Conservation (phyloP, 2,329 filamentous ascomycete species). For the Trichoderma pleuroti region DNA sequence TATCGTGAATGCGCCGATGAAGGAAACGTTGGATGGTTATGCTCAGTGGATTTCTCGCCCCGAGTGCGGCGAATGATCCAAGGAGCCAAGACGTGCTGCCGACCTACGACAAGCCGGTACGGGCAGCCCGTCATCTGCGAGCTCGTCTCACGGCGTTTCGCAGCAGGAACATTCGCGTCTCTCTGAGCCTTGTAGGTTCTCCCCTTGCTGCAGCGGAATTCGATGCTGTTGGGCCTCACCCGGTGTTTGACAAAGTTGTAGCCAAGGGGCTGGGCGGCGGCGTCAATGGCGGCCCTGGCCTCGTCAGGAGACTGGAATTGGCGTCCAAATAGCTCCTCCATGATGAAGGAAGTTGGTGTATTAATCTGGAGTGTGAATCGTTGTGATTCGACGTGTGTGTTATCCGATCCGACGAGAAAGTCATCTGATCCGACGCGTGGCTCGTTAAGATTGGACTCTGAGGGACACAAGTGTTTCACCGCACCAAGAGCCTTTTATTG, state of each 20-base stretch:
- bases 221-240: not conserved
- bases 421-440: not conserved
- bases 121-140: not conserved
- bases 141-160: not conserved
- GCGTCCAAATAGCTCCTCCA: not conserved
- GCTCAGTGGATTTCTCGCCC: not conserved
- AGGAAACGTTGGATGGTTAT: not conserved
- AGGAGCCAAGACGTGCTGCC: not conserved
- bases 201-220: not conserved
- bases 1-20: not conserved
- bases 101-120: not conserved
- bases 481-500: too few relatives aligned
- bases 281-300: not conserved
- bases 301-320: not conserved
- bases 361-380: not conserved
- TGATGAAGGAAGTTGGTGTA: accelerated
- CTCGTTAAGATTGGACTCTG: not conserved
- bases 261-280: not conserved
- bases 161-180: not conserved
- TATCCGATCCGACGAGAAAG: too few relatives aligned
- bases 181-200: not conserved
- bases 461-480: not conserved
- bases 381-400: not conserved
- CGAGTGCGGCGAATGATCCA: not conserved
- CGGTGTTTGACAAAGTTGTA: not conserved